Evolutionary conservation across 192 early-diverging fungal species (phyloP), one percentile per base, ranked within the genome.

Genomic region (Coemansia biformis): DNA sequence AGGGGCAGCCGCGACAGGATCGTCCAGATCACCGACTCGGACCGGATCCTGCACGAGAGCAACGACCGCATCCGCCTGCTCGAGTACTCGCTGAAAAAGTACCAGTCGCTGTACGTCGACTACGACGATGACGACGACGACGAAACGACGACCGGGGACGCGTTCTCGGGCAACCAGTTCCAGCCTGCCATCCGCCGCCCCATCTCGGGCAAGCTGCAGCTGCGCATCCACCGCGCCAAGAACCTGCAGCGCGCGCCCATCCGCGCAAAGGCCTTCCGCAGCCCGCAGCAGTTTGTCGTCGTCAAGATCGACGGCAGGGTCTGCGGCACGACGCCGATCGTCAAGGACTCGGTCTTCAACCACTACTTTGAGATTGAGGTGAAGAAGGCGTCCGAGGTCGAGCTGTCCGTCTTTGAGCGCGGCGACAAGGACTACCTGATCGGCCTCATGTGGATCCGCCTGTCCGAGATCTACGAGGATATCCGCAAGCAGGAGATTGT

Each of bases 401-500:
- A 99, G 65, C 75, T 99, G 28, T 81, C 87, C 8, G 75, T 99
- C 18, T 89, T 86, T 53, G 96, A 99, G 62, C 89, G 82, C 21
- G 59, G 70, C 12, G 84, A 86, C 50, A 82, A 81, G 54, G 64
- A 75, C 49, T 80, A 81, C 33, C 78, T 94, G 31, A 75, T 95
- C 56, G 89, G 89, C 7, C 66, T 95, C 47, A 62, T 88, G 54
- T 99, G 96, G 96, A 80, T 97, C 44, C 91, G 91, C 51, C 79
- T 98, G 28, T 86, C 57, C 34, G 76, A 67, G 45, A 82, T 99
- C 41, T 88, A 87, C 35, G 90, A 96, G 55, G 91, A 86, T 31
- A 56, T 92, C 37, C 77, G 87, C 34, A 83, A 82, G 54, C 72
- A 78, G 52, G 83, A 89, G 63, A 75, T 85, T 13, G 32, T 68